phyloP scores from a whole-genome alignment of 2,329 filamentous ascomycete species.

The Furcasterigmium sp. region DNA sequence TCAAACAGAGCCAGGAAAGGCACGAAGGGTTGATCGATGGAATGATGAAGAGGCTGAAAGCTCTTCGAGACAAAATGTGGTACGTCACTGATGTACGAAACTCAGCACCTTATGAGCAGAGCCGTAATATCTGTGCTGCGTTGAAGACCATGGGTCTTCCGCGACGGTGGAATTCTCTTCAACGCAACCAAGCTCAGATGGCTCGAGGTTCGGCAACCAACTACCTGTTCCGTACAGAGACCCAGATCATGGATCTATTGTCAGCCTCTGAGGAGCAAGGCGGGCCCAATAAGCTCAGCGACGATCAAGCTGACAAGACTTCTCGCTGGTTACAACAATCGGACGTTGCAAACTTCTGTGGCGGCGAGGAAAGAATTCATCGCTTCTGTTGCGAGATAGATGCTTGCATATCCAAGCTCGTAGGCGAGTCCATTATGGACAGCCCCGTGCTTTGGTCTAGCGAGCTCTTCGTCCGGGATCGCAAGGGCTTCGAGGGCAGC shows the following conservation, averaged over 20 bases:
- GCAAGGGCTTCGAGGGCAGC: slow-evolving; percentile 49
- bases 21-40: slow-evolving; percentile 69
- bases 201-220: slow-evolving; percentile 45
- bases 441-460: slow-evolving; percentile 90
- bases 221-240: slow-evolving; percentile 74
- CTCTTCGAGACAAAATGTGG: slow-evolving; percentile 96
- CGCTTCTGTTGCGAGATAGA: slow-evolving; percentile 89
- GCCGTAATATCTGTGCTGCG: slow-evolving; percentile 78
- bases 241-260: slow-evolving; percentile 81
- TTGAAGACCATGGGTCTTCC: slow-evolving; percentile 83
- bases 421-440: slow-evolving; percentile 78
- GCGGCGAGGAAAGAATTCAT: slow-evolving; percentile 90
- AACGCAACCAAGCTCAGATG: slow-evolving; percentile 41
- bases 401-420: slow-evolving; percentile 76
- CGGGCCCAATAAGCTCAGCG: slow-evolving; percentile 91
- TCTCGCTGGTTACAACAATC: slow-evolving; percentile 75
- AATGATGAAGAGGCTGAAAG: slow-evolving; percentile 68
- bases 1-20: slow-evolving; percentile 76
- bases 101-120: slow-evolving; percentile 82
- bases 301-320: slow-evolving; percentile 87
- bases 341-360: slow-evolving; percentile 87
- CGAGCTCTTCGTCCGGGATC: slow-evolving; percentile 78
- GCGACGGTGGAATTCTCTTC: slow-evolving; percentile 48
- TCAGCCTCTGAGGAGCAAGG: slow-evolving; percentile 79
- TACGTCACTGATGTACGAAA: slow-evolving; percentile 92